Evolutionary conservation across 345 rosid genomes (phyloP).

Genomic region (Aurinia saxatilis): DNA sequence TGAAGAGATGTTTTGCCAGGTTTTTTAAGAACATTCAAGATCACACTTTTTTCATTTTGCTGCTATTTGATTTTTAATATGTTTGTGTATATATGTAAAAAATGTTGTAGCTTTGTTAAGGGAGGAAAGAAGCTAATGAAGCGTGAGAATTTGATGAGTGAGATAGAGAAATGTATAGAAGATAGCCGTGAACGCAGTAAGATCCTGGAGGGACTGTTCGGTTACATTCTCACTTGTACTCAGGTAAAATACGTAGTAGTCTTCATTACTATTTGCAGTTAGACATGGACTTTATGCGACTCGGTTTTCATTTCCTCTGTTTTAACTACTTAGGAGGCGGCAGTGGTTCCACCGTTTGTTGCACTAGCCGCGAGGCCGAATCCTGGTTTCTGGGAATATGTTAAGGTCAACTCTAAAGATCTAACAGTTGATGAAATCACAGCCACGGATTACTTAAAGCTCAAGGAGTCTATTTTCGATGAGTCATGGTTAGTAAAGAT

Average conservation of each 20-base stretch:
- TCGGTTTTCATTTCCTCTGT: background rate
- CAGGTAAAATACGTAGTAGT: constrained; percentile 35
- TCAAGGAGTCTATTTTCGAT: constrained; percentile 73
- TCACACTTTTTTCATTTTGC: background rate
- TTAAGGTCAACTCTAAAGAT: constrained; percentile 59
- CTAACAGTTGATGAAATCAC: constrained; percentile 52
- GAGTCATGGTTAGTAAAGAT: constrained; percentile 48
- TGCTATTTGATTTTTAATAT: background rate
- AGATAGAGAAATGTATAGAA: constrained; percentile 53
- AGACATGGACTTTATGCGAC: background rate
- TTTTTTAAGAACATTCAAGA: constrained; percentile 3
- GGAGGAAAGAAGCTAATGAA: constrained; percentile 66
- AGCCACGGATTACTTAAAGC: constrained; percentile 55
- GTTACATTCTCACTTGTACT: constrained; percentile 64
- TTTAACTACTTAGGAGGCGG: constrained; percentile 61
- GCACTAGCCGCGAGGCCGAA: constrained; percentile 77
- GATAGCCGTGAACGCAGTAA: constrained; percentile 50
- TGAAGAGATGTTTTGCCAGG: constrained; percentile 81
- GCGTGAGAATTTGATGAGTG: constrained; percentile 50
- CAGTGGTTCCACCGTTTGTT: constrained; percentile 69
- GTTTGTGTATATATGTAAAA: too few species aligned
- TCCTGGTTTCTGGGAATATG: constrained; percentile 89
- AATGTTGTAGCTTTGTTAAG: constrained; percentile 40
- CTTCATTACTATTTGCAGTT: background rate
- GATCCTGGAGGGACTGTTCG: constrained; percentile 69